Evolutionary conservation across 139 green algal species (phyloP), one percentile per base, ranked within the genome.

Genomic region (Coelastrella sp.): DNA sequence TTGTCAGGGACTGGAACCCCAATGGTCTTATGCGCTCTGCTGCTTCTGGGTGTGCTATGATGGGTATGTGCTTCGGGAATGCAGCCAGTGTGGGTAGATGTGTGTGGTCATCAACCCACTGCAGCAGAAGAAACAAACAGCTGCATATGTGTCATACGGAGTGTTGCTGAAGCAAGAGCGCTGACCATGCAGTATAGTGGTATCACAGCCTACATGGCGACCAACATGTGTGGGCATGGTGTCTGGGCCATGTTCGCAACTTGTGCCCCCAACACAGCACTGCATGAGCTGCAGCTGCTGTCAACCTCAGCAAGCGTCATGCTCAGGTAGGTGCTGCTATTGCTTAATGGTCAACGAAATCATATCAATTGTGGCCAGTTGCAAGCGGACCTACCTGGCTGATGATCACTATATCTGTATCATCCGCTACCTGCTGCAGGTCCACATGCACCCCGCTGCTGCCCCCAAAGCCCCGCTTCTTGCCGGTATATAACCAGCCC

Each of bases 41-140:
- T 7, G 94, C 96, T 17, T 92, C 92, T 11, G 95, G 92, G 22
- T 96, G 96, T 5, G 91, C 94, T 4, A 98, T 91, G 22, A 98
- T 91, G 0, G 92, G 94, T 15, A 96, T 84, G 78, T 92, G 70
- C 70, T 96, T 95, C 22, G 95, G 91, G 59, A 98, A 85, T 8
- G 59, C 68, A 65, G 92, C 20, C 70, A 98, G 93, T 0, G 96
- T 98, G 25, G 96, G 96, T 70, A 93, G 93, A 91, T 98, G 96
- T 7, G 93, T 92, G 92, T 98, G 96, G 85, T 98, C 96, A 74
- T 96, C 93, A 58, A 98, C 85, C 85, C 85, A 90, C 85, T 90
- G 85, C n/a, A 74, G 60, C 20, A 25, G 9, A 59, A 57, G 80
- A 15, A 49, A 84, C 49, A 65, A 20, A 6, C 9, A 49, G 76